Conservation (phyloP, 345 rosid genomes). For the Brassica incana region DNA sequence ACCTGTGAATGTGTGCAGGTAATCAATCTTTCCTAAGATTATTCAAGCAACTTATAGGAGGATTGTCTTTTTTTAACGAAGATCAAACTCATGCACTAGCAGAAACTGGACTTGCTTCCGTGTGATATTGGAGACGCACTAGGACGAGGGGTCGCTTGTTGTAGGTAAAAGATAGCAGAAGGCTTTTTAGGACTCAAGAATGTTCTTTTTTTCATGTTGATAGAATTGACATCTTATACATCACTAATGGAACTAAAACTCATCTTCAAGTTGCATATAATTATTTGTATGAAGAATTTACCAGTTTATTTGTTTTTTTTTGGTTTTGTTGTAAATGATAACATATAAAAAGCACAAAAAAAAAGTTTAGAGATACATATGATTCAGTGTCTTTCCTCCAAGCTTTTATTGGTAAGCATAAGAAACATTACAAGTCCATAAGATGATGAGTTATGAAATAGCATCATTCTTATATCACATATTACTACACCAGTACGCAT, state of each 20-base stretch:
- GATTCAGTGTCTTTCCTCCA: neutral
- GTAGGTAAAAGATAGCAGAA: constrained; percentile 37
- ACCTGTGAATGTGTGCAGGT: constrained; percentile 44
- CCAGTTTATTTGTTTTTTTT: constrained; percentile 14
- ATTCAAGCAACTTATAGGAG: neutral
- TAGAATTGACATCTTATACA: constrained; percentile 36
- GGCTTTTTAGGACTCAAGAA: constrained; percentile 36
- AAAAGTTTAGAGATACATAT: neutral
- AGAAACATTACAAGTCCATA: neutral
- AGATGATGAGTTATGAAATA: neutral
- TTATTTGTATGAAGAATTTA: constrained; percentile 37
- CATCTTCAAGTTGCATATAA: constrained; percentile 43
- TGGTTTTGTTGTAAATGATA: constrained; percentile 30
- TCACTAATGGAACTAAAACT: constrained; percentile 22
- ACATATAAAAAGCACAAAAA: neutral
- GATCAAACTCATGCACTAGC: constrained; percentile 22
- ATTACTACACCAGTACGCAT: constrained; percentile 76
- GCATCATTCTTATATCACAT: constrained; percentile 31
- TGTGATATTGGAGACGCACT: constrained; percentile 47
- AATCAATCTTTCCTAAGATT: constrained; percentile 20
- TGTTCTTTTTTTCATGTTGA: constrained; percentile 34
- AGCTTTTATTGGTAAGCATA: neutral
- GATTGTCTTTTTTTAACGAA: constrained; percentile 9
- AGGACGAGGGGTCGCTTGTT: constrained; percentile 42
- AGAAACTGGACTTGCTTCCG: constrained; percentile 39